Conservation (phyloP, 306 rosid species). For the Casuarina glauca region DNA sequence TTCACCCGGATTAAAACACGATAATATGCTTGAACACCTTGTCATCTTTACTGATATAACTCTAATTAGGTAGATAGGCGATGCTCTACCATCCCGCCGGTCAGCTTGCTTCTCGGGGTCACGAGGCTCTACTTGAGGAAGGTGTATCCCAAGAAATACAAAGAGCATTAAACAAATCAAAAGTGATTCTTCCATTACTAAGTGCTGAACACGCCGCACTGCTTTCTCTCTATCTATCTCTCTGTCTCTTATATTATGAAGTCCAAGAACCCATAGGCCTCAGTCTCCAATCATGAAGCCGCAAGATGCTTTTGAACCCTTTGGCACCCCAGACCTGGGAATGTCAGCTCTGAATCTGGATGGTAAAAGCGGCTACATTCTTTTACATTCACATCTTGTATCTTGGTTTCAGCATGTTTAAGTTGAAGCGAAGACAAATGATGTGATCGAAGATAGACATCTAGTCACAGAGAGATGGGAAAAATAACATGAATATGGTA, state of each 20-base stretch:
- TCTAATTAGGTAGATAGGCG: too few species aligned
- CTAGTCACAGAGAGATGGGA: too few species aligned
- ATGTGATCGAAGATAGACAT: too few species aligned
- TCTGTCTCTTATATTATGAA: background rate
- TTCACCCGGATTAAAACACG: too few species aligned
- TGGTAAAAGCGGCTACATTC: slow-evolving; percentile 10
- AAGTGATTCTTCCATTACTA: background rate
- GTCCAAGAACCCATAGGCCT: background rate
- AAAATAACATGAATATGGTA: background rate
- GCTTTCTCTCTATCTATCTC: background rate
- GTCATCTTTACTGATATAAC: too few species aligned
- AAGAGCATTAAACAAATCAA: background rate
- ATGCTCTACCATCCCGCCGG: too few species aligned
- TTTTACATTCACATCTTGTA: background rate
- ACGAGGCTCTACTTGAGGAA: too few species aligned
- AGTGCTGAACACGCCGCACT: background rate
- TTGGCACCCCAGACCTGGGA: background rate
- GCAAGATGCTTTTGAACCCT: background rate
- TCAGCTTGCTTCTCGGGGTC: too few species aligned
- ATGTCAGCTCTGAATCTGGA: background rate
- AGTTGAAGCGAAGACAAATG: background rate
- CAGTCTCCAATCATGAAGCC: background rate
- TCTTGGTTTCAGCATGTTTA: background rate
- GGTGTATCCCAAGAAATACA: too few species aligned
- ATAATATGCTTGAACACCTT: too few species aligned